These are phyloP conservation scores for Epicoccum nigrum DNA, from an alignment of 2,329 filamentous ascomycete genomes.

Conservation along the genomic window DNA sequence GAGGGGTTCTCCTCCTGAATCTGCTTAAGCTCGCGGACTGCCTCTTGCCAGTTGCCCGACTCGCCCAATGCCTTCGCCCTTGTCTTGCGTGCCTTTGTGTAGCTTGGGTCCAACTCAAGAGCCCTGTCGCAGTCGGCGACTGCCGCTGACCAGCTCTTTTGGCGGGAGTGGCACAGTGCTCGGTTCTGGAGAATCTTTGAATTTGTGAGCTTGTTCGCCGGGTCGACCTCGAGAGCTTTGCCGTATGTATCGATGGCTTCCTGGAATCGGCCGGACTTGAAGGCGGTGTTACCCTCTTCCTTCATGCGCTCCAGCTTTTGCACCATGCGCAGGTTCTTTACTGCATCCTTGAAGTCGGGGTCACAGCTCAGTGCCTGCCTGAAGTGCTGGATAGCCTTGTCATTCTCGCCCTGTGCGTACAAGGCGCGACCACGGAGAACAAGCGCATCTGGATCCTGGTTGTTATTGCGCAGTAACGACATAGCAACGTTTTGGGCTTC, in stretches of 20 bases:
- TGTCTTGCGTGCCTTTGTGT: slow-evolving; percentile 90
- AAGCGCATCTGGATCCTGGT: slow-evolving; percentile 89
- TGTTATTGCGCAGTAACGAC: slow-evolving; percentile 82
- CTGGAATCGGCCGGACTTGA: slow-evolving; percentile 83
- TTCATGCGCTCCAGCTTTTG: slow-evolving; percentile 94
- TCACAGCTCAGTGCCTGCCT: slow-evolving; percentile 88
- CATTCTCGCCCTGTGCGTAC: slow-evolving; percentile 91
- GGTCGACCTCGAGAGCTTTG: slow-evolving; percentile 82
- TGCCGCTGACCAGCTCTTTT: slow-evolving; percentile 83
- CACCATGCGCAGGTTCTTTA: slow-evolving; percentile 87
- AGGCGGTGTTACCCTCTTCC: slow-evolving; percentile 87
- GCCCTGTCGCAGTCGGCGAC: slow-evolving; percentile 87
- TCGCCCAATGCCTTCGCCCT: slow-evolving; percentile 88
- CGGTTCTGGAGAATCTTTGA: slow-evolving; percentile 94
- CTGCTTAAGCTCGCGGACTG: slow-evolving; percentile 85
- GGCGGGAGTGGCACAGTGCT: slow-evolving; percentile 79
- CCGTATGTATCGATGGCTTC: slow-evolving; percentile 85
- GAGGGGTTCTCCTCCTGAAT: slow-evolving; percentile 82
- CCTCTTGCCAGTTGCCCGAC: slow-evolving; percentile 89
- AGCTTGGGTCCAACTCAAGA: slow-evolving; percentile 79
- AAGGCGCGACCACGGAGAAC: slow-evolving; percentile 86
- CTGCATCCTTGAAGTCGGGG: slow-evolving; percentile 85
- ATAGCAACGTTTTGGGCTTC: slow-evolving; percentile 95
- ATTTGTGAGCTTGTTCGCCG: slow-evolving; percentile 87
- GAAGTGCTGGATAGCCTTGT: slow-evolving; percentile 92